A percentile compares a stretch with the other conserved stretches of the same genome.
Conservation (phyloP, 179 eudicot species). For the Nepenthes alata region DNA sequence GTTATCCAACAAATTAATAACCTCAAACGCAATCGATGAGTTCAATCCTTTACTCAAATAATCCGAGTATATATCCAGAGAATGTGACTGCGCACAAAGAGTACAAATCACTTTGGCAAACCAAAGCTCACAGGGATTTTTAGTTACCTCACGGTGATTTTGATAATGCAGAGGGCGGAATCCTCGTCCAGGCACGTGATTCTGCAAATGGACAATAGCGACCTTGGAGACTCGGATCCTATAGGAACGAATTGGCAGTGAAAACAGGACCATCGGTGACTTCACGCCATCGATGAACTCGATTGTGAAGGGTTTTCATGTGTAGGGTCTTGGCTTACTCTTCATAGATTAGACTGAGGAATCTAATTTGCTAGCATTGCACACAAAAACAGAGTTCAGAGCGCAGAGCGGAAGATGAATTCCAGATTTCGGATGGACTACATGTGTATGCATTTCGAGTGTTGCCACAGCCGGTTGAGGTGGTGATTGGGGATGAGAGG, state of each 20-base stretch:
- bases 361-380: background rate
- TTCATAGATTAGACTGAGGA: background rate
- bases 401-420: no score
- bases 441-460: no score
- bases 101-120: constrained; percentile 57
- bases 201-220: constrained; percentile 19
- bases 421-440: no score
- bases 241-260: background rate
- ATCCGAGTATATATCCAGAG: constrained; percentile 22
- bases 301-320: background rate
- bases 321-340: background rate
- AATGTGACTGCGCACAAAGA: constrained; percentile 31
- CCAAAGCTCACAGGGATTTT: constrained; percentile 31
- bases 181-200: constrained; percentile 13
- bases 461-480: no score
- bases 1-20: constrained; percentile 30
- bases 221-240: constrained; percentile 21
- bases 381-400: no score
- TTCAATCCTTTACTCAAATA: constrained; percentile 36
- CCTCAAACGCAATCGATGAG: constrained; percentile 43
- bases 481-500: no score
- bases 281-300: constrained; percentile 4
- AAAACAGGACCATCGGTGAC: constrained; percentile 2
- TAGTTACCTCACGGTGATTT: constrained; percentile 14
- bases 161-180: constrained; percentile 4